Percentiles rank a stretch among this genome's conserved stretches.
Conservation (phyloP, 352 stramenopile species). For the Globisporangium echinulatum region DNA sequence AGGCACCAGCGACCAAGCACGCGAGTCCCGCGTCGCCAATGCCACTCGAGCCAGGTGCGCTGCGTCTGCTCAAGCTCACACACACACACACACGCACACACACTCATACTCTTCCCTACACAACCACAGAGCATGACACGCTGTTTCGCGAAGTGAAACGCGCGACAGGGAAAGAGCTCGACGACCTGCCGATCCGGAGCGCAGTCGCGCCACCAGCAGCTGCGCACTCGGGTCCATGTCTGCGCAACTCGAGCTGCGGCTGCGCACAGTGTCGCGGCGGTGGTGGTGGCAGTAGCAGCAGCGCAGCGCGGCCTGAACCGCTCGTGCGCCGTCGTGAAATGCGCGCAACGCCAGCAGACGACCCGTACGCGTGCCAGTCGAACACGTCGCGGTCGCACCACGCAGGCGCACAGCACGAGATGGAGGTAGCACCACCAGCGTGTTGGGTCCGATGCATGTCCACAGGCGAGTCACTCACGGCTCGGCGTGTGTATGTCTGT, state of each 20-base stretch:
- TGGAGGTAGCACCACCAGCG: slow-evolving; percentile 29
- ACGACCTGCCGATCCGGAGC: slow-evolving; percentile 49
- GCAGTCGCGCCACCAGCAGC: slow-evolving; percentile 2
- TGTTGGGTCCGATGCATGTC: not conserved
- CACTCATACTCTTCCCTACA: not conserved
- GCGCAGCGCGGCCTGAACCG: slow-evolving; percentile 15
- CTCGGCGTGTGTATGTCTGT: not conserved
- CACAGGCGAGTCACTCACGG: not conserved
- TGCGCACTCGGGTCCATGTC: slow-evolving; percentile 38
- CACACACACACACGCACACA: not conserved
- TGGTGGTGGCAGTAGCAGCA: slow-evolving; percentile 15
- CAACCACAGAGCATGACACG: slow-evolving; percentile 58
- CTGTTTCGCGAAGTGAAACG: slow-evolving; percentile 80
- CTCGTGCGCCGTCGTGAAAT: slow-evolving; percentile 35
- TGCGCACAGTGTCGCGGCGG: slow-evolving; percentile 55
- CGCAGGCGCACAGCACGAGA: slow-evolving; percentile 24
- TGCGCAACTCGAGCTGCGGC: slow-evolving; percentile 63
- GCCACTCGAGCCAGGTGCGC: slow-evolving; percentile 43
- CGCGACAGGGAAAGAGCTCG: slow-evolving; percentile 56
- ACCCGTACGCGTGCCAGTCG: slow-evolving; percentile 22
- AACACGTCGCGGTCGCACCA: slow-evolving; percentile 23
- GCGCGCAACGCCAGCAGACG: slow-evolving; percentile 10
- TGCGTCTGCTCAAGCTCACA: not conserved
- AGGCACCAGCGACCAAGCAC: slow-evolving; percentile 19
- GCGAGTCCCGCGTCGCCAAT: slow-evolving; percentile 16